A percentile compares a stretch with the other conserved stretches of the same genome.
phyloP scores from a whole-genome alignment of 495 filamentous ascomycete species.

The Talaromyces liani region DNA sequence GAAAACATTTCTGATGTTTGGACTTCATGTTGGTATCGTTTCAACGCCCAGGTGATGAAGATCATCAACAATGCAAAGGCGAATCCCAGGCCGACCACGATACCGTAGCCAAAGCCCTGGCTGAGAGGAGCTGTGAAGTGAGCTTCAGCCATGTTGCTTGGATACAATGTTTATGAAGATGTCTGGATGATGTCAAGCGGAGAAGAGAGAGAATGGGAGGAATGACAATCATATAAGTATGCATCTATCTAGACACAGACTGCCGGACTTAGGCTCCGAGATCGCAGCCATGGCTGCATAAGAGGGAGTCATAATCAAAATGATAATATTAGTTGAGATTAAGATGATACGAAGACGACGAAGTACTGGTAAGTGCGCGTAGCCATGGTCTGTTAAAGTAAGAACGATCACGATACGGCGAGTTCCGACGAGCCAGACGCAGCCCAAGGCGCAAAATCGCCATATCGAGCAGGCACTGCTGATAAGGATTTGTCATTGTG shows the following conservation, averaged over 20 bases:
- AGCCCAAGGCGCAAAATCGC: neutral
- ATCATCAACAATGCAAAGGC: slow-evolving; percentile 78
- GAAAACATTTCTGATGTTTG: slow-evolving; percentile 98
- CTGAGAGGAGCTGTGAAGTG: slow-evolving; percentile 49
- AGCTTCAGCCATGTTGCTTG: slow-evolving; percentile 1
- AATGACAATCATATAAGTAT: neutral
- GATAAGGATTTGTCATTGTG: slow-evolving; percentile 3
- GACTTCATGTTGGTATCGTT: slow-evolving; percentile 84
- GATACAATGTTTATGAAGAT: neutral
- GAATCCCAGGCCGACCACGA: slow-evolving; percentile 70
- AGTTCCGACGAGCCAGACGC: neutral
- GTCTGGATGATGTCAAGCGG: neutral
- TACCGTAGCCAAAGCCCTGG: slow-evolving; percentile 74
- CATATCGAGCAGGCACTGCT: neutral
- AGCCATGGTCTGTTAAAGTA: neutral
- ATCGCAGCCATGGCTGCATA: slow-evolving; percentile 17
- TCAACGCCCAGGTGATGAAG: slow-evolving; percentile 71
- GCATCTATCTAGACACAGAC: neutral
- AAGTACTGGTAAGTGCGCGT: neutral
- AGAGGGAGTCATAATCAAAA: neutral
- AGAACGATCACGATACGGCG: neutral
- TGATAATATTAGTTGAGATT: neutral
- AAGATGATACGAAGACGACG: neutral
- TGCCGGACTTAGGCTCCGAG: slow-evolving; percentile 17
- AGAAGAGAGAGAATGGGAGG: neutral